Base-by-base conservation (phyloP, 352 stramenopile genomes). In the Globisporangium okanoganense region DNA sequence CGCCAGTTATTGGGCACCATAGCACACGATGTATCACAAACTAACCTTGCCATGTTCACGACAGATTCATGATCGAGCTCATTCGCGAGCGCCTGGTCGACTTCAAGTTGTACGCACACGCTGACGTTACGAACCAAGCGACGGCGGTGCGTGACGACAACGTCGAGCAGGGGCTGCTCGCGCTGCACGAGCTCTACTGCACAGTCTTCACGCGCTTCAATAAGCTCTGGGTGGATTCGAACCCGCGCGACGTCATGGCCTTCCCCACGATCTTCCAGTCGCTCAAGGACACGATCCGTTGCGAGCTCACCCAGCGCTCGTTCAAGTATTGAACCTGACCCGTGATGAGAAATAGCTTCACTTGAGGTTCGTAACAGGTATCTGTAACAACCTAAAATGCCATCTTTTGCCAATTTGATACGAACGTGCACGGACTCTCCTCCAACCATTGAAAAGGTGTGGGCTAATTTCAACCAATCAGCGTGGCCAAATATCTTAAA, bases 191-290 rank as follows among this genome's bases (percentile, higher is more conserved):
- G 60, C 59, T 92, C 45, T 95, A 94, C 55, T 87, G 83, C 51
- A 78, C 74, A 35, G 76, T 94, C 56, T 94, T 92, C 58, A 87
- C 79, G 29, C 82, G 84, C 31, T 95, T 95, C 61, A 90, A 94
- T 69, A 83, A 85, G 57, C 61, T 92, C 0, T 95, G 86, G 86
- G 78, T 94, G 33, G 77, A 87, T 57, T 76, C 75, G 24, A 94
- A 95, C 56, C 86, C 86, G 47, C 79, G 76, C 43, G 86, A 95
- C 44, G 77, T 92, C 27, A 95, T 95, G 86, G 84, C 82, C 22
- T 95, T 95, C 65, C 86, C 86, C 5, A 74, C 71, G 24, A 86
- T 95, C 47, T 95, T 95, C 67, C 72, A 94, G 56, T 77, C 77
- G 45, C 76, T 95, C 56, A 93, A 95, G 71, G 64, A 80, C 36